A percentile compares a stretch with the other conserved stretches of the same genome.
Conservation (phyloP, 2,329 filamentous ascomycete species). For the Plectosphaerella plurivora region DNA sequence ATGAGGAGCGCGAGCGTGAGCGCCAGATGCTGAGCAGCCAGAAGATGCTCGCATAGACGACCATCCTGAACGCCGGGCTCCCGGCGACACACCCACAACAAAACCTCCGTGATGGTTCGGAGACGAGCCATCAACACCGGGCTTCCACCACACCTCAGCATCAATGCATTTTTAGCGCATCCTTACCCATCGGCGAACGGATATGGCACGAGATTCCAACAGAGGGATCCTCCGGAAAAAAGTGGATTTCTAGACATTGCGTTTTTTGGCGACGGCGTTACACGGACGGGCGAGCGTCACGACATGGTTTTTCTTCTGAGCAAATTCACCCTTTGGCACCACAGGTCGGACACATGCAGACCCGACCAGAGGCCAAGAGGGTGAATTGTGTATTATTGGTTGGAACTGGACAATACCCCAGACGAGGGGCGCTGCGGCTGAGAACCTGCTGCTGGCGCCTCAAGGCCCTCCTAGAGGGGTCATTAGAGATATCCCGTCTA, state of each 20-base stretch:
- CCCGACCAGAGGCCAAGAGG: not conserved
- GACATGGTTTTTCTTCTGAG: not conserved
- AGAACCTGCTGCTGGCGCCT: not conserved
- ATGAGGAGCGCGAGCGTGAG: conserved; percentile 74
- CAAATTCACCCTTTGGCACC: not conserved
- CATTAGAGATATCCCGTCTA: not conserved
- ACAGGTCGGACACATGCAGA: too few species aligned
- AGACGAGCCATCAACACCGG: too few species aligned
- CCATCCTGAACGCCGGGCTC: too few species aligned
- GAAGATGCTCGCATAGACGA: conserved; percentile 7
- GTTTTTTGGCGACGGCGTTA: not conserved
- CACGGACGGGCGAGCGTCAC: not conserved
- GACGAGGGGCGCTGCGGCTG: not conserved
- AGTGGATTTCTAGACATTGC: not conserved
- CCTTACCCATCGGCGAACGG: too few species aligned
- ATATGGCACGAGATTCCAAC: too few species aligned
- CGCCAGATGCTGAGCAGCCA: conserved; percentile 3
- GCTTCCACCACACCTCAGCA: too few species aligned
- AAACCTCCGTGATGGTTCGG: too few species aligned
- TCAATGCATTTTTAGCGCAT: too few species aligned
- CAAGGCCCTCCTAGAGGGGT: not conserved
- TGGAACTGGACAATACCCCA: not conserved
- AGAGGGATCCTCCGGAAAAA: not conserved
- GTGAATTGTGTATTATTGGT: not conserved
- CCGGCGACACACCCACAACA: too few species aligned